Percentiles rank a stretch among this genome's conserved stretches.
Conservation (phyloP, 2,329 filamentous ascomycete genomes). For the Cercospora sp. region DNA sequence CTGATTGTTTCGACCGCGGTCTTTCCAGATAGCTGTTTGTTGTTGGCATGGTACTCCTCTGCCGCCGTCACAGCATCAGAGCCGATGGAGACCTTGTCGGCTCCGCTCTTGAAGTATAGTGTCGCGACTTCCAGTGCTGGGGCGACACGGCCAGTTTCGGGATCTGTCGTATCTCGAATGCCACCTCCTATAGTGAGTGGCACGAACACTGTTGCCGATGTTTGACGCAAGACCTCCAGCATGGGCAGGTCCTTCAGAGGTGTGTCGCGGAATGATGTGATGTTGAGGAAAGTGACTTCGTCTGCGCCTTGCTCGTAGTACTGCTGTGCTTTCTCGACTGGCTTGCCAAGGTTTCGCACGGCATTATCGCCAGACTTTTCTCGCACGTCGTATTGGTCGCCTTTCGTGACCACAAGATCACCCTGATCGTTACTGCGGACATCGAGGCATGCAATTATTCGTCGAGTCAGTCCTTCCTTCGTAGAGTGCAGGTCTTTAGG, state of each 20-base stretch:
- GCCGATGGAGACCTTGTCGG: slow-evolving; percentile 96
- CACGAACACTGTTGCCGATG: slow-evolving; percentile 90
- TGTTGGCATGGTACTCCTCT: slow-evolving; percentile 79
- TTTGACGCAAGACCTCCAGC: slow-evolving; percentile 85
- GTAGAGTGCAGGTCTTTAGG: slow-evolving; percentile 39
- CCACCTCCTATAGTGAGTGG: slow-evolving; percentile 94
- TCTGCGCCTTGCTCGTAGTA: slow-evolving; percentile 98
- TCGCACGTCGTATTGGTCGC: slow-evolving; percentile 96
- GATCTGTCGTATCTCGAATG: slow-evolving; percentile 88
- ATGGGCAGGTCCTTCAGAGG: slow-evolving; percentile 90
- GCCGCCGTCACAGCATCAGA: slow-evolving; percentile 92
- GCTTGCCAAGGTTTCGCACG: slow-evolving; percentile 93
- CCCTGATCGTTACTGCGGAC: slow-evolving; percentile 92
- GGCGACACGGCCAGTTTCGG: slow-evolving; percentile 75
- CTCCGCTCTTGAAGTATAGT: slow-evolving; percentile 95
- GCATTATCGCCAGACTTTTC: slow-evolving; percentile 69
- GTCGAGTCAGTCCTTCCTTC: slow-evolving; percentile 76
- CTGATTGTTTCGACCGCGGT: slow-evolving; percentile 97
- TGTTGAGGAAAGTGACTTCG: slow-evolving; percentile 97
- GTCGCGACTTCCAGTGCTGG: slow-evolving; percentile 89
- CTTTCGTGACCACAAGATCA: slow-evolving; percentile 96
- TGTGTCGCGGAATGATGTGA: slow-evolving; percentile 95
- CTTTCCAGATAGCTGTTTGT: slow-evolving; percentile 68
- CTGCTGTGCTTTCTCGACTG: slow-evolving; percentile 86
- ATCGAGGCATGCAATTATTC: slow-evolving; percentile 94